Percentiles rank a stretch among this genome's conserved stretches.
Conservation (phyloP, 192 early-diverging fungal species). For the Podila horticola region DNA sequence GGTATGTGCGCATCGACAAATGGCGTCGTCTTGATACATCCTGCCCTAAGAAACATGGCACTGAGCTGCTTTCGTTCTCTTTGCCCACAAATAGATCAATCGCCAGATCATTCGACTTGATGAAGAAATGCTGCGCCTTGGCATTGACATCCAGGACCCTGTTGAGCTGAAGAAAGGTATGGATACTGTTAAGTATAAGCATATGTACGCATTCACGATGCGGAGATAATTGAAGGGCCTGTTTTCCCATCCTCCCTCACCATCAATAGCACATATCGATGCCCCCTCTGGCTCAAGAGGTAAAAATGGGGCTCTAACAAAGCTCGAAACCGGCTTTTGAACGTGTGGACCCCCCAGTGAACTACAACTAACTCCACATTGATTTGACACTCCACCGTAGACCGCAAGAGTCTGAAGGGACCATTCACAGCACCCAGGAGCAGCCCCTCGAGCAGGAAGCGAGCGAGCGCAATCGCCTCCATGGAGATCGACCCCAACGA, state of each 20-base stretch:
- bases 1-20: constrained; percentile 9
- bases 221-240: too few relatives aligned
- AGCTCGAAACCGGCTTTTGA: neutral
- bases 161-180: constrained; percentile 46
- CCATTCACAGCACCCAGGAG: constrained; percentile 38
- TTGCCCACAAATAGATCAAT: constrained; percentile 27
- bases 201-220: too few relatives aligned
- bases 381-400: constrained; percentile 3
- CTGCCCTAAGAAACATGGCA: neutral
- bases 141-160: constrained; percentile 44
- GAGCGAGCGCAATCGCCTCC: constrained; percentile 51
- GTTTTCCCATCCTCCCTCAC: neutral
- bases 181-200: neutral
- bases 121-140: constrained; percentile 41
- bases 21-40: too few relatives aligned
- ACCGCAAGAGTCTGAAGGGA: constrained; percentile 49
- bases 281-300: neutral
- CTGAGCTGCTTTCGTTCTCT: too few relatives aligned
- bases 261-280: neutral
- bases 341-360: neutral
- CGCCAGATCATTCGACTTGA: constrained; percentile 46
- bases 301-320: neutral
- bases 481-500: constrained; percentile 97
- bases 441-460: constrained; percentile 39
- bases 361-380: neutral